Conservation (phyloP, 2,329 filamentous ascomycete genomes). For the Clonostachys byssicola region DNA sequence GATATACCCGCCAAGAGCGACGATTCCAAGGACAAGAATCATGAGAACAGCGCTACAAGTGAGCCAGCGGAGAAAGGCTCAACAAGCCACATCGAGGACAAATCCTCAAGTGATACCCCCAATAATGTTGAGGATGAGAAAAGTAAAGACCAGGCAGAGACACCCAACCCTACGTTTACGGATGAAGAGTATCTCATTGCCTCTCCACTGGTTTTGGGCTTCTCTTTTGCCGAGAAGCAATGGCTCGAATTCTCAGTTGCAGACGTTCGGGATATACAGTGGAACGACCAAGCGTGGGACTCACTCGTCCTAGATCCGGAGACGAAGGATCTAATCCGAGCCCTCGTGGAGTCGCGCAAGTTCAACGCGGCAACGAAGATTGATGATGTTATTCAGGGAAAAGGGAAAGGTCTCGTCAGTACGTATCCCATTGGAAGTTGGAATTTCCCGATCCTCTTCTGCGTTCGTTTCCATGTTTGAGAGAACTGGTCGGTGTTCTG, state of each 20-base stretch:
- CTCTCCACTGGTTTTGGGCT: constrained; percentile 80
- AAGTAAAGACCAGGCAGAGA: constrained; percentile 6
- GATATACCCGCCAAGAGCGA: neutral
- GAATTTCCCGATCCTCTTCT: neutral
- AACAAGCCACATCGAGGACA: constrained; percentile 1
- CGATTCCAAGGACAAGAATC: constrained; percentile 35
- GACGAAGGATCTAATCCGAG: constrained; percentile 63
- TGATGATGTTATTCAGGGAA: constrained; percentile 78
- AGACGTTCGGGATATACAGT: constrained; percentile 74
- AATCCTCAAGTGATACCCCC: neutral
- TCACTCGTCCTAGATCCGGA: constrained; percentile 68
- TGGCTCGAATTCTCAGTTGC: constrained; percentile 88
- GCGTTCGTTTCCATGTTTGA: neutral
- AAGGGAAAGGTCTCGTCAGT: constrained; percentile 78
- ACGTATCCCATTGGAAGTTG: constrained; percentile 14
- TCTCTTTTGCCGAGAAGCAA: constrained; percentile 81
- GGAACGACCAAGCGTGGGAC: constrained; percentile 80
- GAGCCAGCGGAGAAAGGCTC: neutral
- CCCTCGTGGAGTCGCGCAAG: constrained; percentile 79
- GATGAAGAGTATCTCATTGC: constrained; percentile 83
- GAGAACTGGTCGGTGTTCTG: constrained; percentile 4
- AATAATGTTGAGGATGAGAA: neutral
- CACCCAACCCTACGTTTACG: constrained; percentile 47
- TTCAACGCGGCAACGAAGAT: constrained; percentile 78
- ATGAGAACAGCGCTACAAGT: constrained; percentile 19